Base-by-base conservation (phyloP, 495 filamentous ascomycete species). In the Umbilicaria muhlenbergii region DNA sequence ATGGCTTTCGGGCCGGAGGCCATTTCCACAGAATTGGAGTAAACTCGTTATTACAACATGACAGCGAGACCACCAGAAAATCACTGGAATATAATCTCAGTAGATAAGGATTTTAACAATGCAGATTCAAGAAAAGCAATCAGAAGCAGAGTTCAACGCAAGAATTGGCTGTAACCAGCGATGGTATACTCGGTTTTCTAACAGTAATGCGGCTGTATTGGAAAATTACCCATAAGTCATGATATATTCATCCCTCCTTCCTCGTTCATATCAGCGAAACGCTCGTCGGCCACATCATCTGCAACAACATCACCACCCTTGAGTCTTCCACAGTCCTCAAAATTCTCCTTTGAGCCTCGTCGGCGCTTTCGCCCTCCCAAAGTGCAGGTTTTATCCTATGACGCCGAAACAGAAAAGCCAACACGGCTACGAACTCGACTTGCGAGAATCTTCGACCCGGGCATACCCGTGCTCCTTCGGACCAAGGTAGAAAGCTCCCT, bases 351-450 rank as follows among this genome's bases (percentile, higher is more conserved):
- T 51, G 52, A n/a, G 65, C 58, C 16, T 47, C 46, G 10, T 48
- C 51, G 13, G 41, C 24, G 12, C 21, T 60, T 46, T 69, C 65
- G 7, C 57, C 59, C 2, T 10, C 10, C 7, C 35, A 17, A 12
- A 16, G 36, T 3, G 56, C 51, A 0, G 61, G 58, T 0, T 51
- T 46, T 5, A 63, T 63, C 6, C 49, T 41, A 49, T 58, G 57
- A 21, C 61, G 44, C 3, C 56, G 49, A 45, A 77, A 68, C 5
- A 75, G 37, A 1, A 47, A 46, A 1, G 61, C 63, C 43, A 74
- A 54, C 0, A 57, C 55, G 0, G 68, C 69, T 1, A 74, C 71
- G 45, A 71, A 70, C 48, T 76, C 71, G 0, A 74, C 72, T 47
- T 72, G 62, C 0, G 65, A 55, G 45, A 74, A 69, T 42, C 69